Percentiles rank a stretch among this genome's conserved stretches.
These are phyloP conservation scores for Ogataea trehaloabstinens DNA, from an alignment of 805 yeast genomes.

Conservation along the genomic window DNA sequence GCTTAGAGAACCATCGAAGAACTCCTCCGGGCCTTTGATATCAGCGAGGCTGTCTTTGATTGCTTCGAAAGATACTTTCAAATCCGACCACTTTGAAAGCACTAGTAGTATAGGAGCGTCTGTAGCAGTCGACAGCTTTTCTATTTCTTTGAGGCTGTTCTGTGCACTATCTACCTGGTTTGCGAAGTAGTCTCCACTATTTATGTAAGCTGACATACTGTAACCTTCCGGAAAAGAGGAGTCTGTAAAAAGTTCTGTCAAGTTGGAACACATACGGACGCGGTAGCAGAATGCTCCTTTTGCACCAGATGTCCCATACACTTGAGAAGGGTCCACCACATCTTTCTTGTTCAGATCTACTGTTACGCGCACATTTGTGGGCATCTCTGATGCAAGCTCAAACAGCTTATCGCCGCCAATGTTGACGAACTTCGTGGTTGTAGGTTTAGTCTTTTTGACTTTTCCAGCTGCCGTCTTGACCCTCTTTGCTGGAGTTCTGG, in stretches of 20 bases:
- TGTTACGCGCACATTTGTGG: conserved; percentile 77
- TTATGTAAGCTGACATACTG: conserved; percentile 59
- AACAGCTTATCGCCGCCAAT: conserved; percentile 63
- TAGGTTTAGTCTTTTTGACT: conserved; percentile 45
- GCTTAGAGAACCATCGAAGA: conserved; percentile 61
- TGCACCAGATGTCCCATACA: conserved; percentile 64
- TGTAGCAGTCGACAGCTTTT: conserved; percentile 4
- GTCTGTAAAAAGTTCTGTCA: conserved; percentile 69
- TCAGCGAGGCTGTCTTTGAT: conserved; percentile 53
- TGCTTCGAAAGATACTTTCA: conserved; percentile 48
- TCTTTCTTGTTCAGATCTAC: conserved; percentile 61
- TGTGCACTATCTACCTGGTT: conserved; percentile 20
- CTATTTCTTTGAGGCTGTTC: background rate
- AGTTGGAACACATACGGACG: conserved; percentile 62
- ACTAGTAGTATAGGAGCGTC: conserved; percentile 46
- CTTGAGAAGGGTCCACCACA: conserved; percentile 69
- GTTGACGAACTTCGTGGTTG: conserved; percentile 70
- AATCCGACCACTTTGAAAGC: conserved; percentile 61
- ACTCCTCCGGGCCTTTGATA: conserved; percentile 51
- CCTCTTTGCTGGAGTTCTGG: conserved; percentile 40
- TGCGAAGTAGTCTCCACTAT: conserved; percentile 62
- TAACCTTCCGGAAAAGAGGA: conserved; percentile 67
- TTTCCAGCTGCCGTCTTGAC: conserved; percentile 35
- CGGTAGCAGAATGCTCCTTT: conserved; percentile 67
- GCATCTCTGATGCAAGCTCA: conserved; percentile 63